Conservation (phyloP, 2,329 filamentous ascomycete genomes). For the Colletotrichum chlorophyti region DNA sequence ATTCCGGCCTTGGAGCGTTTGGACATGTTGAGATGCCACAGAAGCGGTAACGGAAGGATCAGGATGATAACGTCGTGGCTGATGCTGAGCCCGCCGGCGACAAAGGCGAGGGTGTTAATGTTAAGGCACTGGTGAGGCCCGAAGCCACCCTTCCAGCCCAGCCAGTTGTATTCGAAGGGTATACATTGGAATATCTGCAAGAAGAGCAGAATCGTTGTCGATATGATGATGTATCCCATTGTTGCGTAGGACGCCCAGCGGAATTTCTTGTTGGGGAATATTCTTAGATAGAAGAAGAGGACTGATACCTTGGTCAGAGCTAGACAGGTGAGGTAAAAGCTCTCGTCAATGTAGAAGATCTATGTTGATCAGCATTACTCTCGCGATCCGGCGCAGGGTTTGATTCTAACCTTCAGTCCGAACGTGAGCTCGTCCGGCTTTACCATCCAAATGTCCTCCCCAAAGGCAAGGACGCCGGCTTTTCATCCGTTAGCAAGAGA, state of each 20-base stretch:
- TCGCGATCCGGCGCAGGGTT: neutral
- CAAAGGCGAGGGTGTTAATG: constrained; percentile 39
- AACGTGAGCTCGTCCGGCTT: constrained; percentile 34
- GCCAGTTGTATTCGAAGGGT: constrained; percentile 41
- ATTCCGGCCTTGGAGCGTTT: constrained; percentile 36
- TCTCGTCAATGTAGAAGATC: constrained; percentile 39
- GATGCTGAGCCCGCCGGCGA: constrained; percentile 40
- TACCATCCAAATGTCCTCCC: constrained; percentile 46
- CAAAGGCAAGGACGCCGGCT: constrained; percentile 39
- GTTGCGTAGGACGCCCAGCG: constrained; percentile 33
- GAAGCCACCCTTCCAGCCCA: constrained; percentile 38
- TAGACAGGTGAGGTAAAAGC: constrained; percentile 40
- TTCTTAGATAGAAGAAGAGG: constrained; percentile 41
- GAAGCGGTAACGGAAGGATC: constrained; percentile 40
- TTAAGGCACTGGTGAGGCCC: constrained; percentile 38
- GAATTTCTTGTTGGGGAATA: constrained; percentile 38
- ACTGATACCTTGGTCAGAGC: constrained; percentile 40
- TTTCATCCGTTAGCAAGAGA: constrained; percentile 15
- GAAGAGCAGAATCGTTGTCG: constrained; percentile 37
- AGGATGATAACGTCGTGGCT: constrained; percentile 43
- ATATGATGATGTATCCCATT: constrained; percentile 35
- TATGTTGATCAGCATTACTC: neutral
- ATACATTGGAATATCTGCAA: constrained; percentile 45
- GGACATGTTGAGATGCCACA: constrained; percentile 38
- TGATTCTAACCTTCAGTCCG: constrained; percentile 36